A percentile compares a stretch with the other conserved stretches of the same genome.
Evolutionary conservation across 495 filamentous ascomycete genomes (phyloP).

Genomic region (Xylaria intraflava): DNA sequence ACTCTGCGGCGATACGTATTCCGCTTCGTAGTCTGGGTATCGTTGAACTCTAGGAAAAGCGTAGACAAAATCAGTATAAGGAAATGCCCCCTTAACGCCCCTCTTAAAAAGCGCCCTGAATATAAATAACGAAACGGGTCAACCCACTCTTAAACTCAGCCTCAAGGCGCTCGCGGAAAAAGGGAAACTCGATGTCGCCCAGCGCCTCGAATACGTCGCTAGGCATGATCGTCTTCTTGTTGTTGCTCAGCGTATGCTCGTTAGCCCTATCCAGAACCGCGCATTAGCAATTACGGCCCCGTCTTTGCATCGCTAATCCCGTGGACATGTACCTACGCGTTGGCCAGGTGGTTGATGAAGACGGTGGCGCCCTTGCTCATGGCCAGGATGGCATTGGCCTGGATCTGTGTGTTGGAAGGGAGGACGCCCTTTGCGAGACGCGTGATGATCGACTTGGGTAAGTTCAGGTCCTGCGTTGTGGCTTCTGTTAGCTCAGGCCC

Average conservation of each 20-base stretch:
- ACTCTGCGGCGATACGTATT: slow-evolving; percentile 45
- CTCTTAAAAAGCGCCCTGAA: too few species aligned
- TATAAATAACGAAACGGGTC: neutral
- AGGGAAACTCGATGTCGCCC: slow-evolving; percentile 74
- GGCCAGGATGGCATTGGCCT: slow-evolving; percentile 86
- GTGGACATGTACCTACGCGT: slow-evolving; percentile 53
- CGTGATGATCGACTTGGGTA: slow-evolving; percentile 90
- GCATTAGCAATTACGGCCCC: neutral
- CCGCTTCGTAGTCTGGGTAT: slow-evolving; percentile 46
- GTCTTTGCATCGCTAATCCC: neutral
- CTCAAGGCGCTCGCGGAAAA: slow-evolving; percentile 59
- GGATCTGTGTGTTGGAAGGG: slow-evolving; percentile 89
- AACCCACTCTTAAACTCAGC: slow-evolving; percentile 55
- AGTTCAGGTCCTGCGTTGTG: slow-evolving; percentile 67
- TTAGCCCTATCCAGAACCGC: slow-evolving; percentile 55
- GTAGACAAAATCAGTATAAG: neutral
- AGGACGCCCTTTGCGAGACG: slow-evolving; percentile 93
- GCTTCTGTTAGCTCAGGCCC: neutral
- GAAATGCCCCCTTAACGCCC: neutral
- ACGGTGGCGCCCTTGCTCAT: slow-evolving; percentile 91
- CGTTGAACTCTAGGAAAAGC: slow-evolving; percentile 41
- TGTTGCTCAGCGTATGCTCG: slow-evolving; percentile 55
- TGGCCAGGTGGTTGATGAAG: slow-evolving; percentile 84
- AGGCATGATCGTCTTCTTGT: slow-evolving; percentile 82
- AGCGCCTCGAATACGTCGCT: slow-evolving; percentile 78